Percentiles rank a stretch among this genome's conserved stretches.
Conservation (phyloP, 208 protist species). For the Wallacemonas sp. region DNA sequence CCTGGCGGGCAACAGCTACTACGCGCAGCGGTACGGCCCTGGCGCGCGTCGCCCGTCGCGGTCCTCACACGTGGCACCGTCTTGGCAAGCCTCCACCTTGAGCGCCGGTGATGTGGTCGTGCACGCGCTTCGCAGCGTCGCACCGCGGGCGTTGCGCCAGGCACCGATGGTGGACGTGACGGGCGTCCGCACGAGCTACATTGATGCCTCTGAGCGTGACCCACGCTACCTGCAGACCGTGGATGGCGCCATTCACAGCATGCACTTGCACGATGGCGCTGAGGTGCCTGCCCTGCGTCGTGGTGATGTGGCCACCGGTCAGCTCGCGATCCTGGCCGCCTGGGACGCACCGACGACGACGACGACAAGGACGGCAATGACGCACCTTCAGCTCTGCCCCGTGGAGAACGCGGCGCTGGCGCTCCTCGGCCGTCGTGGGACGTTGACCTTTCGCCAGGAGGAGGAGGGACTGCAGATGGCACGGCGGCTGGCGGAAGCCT, state of each 20-base stretch:
- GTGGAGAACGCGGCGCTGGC: slow-evolving; percentile 52
- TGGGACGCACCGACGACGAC: slow-evolving; percentile 21
- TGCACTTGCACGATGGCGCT: slow-evolving; percentile 83
- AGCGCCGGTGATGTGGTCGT: slow-evolving; percentile 47
- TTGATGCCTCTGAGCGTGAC: slow-evolving; percentile 48
- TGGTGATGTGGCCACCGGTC: slow-evolving; percentile 58
- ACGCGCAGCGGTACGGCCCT: slow-evolving; percentile 53
- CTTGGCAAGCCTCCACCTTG: not conserved
- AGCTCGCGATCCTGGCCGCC: slow-evolving; percentile 47
- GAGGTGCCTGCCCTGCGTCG: slow-evolving; percentile 75
- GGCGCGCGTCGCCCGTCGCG: not conserved
- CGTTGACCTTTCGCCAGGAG: slow-evolving; percentile 49
- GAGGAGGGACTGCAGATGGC: slow-evolving; percentile 61
- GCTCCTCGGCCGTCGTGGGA: slow-evolving; percentile 32
- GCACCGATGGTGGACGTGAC: slow-evolving; percentile 73
- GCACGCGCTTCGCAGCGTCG: slow-evolving; percentile 26
- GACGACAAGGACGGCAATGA: no score
- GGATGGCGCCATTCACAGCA: slow-evolving; percentile 63
- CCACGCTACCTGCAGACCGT: slow-evolving; percentile 32
- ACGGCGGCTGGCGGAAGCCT: slow-evolving; percentile 35
- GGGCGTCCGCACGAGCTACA: slow-evolving; percentile 67
- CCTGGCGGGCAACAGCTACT: slow-evolving; percentile 76
- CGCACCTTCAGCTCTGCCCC: no score
- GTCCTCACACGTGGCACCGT: not conserved
- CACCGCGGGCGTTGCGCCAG: slow-evolving; percentile 37